A percentile compares a stretch with the other conserved stretches of the same genome.
Evolutionary conservation across 352 stramenopile genomes (phyloP).

Genomic region (Phytophthora syringae): DNA sequence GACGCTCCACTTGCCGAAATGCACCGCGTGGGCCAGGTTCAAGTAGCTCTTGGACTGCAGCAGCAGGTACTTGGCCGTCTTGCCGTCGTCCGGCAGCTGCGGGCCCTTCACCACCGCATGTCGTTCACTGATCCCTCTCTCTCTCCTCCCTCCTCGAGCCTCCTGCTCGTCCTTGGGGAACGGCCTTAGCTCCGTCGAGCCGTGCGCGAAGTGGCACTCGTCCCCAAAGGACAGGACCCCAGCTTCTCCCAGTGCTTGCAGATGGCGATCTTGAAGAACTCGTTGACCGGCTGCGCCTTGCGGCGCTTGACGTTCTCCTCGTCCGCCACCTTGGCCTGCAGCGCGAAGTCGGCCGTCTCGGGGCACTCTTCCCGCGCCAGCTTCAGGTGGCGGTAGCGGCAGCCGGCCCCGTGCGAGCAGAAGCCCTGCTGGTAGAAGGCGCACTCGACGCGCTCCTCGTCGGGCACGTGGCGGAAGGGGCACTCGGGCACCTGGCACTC

Average conservation of each 20-base stretch:
- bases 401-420: conserved; percentile 97
- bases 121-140: conserved; percentile 13
- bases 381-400: conserved; percentile 95
- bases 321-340: conserved; percentile 91
- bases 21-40: conserved; percentile 83
- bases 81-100: conserved; percentile 72
- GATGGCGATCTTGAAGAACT: conserved; percentile 98
- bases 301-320: conserved; percentile 90
- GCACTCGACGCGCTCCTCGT: conserved; percentile 96
- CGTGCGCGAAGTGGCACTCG: conserved; percentile 97
- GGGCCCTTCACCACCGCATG: conserved; percentile 22
- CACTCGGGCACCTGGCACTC: conserved; percentile 97
- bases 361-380: conserved; percentile 93
- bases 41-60: conserved; percentile 83
- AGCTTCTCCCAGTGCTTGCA: conserved; percentile 98
- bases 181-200: conserved; percentile 91
- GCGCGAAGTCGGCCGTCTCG: conserved; percentile 93
- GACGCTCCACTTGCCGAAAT: conserved; percentile 74
- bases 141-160: conserved; percentile 22
- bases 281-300: conserved; percentile 92
- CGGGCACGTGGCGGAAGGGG: conserved; percentile 96
- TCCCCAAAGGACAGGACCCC: conserved; percentile 95
- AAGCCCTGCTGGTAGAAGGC: conserved; percentile 98
- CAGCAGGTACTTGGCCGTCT: conserved; percentile 85
- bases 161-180: conserved; percentile 82